These are phyloP conservation scores for Suillus discolor DNA, from an alignment of 768 basidiomycete genomes.

Conservation along the genomic window DNA sequence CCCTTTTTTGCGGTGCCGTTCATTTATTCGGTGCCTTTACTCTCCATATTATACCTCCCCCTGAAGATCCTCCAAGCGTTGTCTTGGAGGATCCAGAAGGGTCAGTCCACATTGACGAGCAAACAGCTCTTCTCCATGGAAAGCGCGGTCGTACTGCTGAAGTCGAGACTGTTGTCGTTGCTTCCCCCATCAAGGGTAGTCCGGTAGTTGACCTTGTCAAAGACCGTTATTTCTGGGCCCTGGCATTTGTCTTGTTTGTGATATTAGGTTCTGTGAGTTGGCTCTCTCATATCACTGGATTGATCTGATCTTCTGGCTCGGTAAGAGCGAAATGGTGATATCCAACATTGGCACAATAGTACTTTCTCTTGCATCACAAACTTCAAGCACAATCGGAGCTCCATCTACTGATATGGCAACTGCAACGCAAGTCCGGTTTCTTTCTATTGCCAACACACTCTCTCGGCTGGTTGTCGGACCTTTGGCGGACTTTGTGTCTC, in stretches of 20 bases:
- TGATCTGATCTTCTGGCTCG: constrained; percentile 4
- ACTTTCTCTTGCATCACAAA: constrained; percentile 54
- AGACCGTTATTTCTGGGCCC: constrained; percentile 65
- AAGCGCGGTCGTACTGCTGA: constrained; percentile 13
- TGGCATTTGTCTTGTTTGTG: constrained; percentile 52
- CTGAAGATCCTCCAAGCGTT: neutral
- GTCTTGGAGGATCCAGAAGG: constrained; percentile 15
- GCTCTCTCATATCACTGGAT: neutral
- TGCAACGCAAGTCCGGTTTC: constrained; percentile 65
- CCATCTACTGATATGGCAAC: constrained; percentile 41
- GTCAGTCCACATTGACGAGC: constrained; percentile 27
- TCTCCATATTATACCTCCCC: constrained; percentile 31
- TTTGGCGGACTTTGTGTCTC: constrained; percentile 73
- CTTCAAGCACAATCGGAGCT: constrained; percentile 12
- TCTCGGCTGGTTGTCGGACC: constrained; percentile 70
- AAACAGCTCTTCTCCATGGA: constrained; percentile 30
- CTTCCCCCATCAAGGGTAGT: constrained; percentile 19
- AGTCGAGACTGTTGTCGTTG: constrained; percentile 26
- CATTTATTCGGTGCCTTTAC: constrained; percentile 57
- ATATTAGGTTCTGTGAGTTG: constrained; percentile 70
- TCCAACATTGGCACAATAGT: constrained; percentile 82
- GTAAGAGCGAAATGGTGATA: constrained; percentile 78
- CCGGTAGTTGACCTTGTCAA: constrained; percentile 47
- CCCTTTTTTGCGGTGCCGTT: constrained; percentile 51
- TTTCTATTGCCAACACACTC: constrained; percentile 72